A percentile compares a stretch with the other conserved stretches of the same genome.
phyloP scores from a whole-genome alignment of 257 asterid species.

The Forsythia suspensa region DNA sequence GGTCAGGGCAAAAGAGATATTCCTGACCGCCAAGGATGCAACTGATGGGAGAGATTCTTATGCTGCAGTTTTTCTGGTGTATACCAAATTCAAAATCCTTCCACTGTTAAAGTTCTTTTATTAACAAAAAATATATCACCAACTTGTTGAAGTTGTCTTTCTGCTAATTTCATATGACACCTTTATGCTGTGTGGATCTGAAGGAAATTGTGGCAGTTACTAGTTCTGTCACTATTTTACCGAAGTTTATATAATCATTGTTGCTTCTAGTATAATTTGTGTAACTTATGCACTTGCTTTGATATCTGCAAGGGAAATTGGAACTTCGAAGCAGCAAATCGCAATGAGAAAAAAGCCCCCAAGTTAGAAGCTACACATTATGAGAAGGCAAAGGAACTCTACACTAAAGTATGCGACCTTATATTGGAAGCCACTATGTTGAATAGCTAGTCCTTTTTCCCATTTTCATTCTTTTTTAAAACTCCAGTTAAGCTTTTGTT shows the following conservation, averaged over 20 bases:
- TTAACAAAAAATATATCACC: constrained; percentile 4
- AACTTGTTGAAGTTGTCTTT: constrained; percentile 1
- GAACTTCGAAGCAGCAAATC: constrained; percentile 55
- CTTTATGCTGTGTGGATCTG: background rate
- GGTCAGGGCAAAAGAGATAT: constrained; percentile 98
- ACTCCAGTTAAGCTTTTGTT: too few relatives aligned
- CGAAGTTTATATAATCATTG: background rate
- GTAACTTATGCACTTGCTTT: constrained; percentile 28
- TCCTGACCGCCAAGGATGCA: constrained; percentile 75
- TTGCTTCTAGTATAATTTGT: constrained; percentile 9
- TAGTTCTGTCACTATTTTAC: background rate
- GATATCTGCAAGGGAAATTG: constrained; percentile 74
- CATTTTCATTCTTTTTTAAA: background rate
- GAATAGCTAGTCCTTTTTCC: background rate
- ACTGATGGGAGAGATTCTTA: constrained; percentile 77
- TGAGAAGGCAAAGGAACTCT: constrained; percentile 95
- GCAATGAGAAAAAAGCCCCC: constrained; percentile 87
- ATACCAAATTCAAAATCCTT: constrained; percentile 11
- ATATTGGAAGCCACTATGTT: constrained; percentile 12
- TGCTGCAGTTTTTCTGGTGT: constrained; percentile 96
- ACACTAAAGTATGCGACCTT: constrained; percentile 64
- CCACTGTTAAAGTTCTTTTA: background rate
- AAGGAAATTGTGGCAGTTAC: background rate
- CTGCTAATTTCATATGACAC: background rate
- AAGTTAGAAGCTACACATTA: constrained; percentile 93